A percentile compares a stretch with the other conserved stretches of the same genome.
Conservation (phyloP, 805 yeast genomes). For the Lachancea mirantina region DNA sequence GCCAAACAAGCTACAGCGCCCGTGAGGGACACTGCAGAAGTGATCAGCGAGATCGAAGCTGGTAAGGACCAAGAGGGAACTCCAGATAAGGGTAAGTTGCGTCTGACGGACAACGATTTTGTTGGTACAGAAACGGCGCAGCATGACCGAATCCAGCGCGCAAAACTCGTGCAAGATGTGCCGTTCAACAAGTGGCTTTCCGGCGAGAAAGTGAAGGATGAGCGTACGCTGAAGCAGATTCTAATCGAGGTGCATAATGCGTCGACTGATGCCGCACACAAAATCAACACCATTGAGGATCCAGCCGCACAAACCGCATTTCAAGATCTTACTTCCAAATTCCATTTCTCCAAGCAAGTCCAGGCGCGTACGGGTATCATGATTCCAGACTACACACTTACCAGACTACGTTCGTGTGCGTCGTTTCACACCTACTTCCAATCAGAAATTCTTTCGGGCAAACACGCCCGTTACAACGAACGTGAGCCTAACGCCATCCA, state of each 20-base stretch:
- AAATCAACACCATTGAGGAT: conserved; percentile 11
- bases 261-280: neutral
- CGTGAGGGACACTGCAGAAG: conserved; percentile 24
- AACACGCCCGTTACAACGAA: conserved; percentile 41
- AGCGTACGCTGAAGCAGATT: conserved; percentile 23
- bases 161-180: conserved; percentile 14
- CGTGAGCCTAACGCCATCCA: conserved; percentile 71
- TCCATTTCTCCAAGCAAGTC: conserved; percentile 29
- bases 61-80: conserved; percentile 18
- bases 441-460: conserved; percentile 28
- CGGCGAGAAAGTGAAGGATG: conserved; percentile 18
- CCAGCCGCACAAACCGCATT: conserved; percentile 18
- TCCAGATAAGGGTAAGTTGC: conserved; percentile 16
- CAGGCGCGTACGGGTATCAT: conserved; percentile 34
- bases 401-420: conserved; percentile 26
- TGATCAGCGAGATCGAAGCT: conserved; percentile 33
- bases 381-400: conserved; percentile 34
- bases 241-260: conserved; percentile 14
- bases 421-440: conserved; percentile 25
- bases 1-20: conserved; percentile 15
- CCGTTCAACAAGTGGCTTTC: conserved; percentile 34
- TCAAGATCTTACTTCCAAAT: conserved; percentile 29
- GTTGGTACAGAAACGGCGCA: conserved; percentile 25
- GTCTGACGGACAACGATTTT: conserved; percentile 24
- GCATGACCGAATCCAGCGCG: conserved; percentile 10